Evolutionary conservation across 2,329 filamentous ascomycete genomes (phyloP), one percentile per base, ranked within the genome.

Genomic region (Neocatenulostroma microsporum): DNA sequence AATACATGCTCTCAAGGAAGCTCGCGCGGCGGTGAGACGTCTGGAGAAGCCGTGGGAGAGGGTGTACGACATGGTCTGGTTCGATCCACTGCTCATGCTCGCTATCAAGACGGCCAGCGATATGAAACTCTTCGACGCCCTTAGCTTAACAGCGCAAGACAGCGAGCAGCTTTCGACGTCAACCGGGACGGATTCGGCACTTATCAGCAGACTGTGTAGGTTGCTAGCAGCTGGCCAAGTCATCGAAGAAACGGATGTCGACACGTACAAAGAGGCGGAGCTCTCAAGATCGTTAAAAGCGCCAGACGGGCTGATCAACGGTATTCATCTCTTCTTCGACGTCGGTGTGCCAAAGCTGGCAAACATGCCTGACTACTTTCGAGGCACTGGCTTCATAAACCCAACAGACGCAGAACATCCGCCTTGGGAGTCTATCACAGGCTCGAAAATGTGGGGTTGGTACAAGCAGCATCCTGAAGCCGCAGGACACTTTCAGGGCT

Each of bases 41-140:
- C 34, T 48, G 20, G 41, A 48, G 30, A 30, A 26, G 12, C 44
- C 43, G 3, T 44, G 34, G 36, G 45, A 48, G 34, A 23, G 36
- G 11, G 37, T 46, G 30, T 42, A 44, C 34, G 25, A 42, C 17
- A 10, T 34, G 8, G 30, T 34, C 9, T 41, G 42, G 41, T 28
- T 36, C 14, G 21, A 44, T 5, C 43, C 43, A 3, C 27, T 37
- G 2, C 27, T 36, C 18, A 28, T 36, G 4, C 12, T 36, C 3
- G 14, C 28, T 13, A 15, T 48, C 13, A 41, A 41, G 18, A 32
- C 29, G 4, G 38, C 40, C 6, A 15, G 19, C 10, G 41, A 46
- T 12, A 18, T 48, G 13, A 26, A 40, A 7, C 13, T 46, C 6
- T 48, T 44, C 31, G 14, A 13, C 6, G 23, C 23, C 9, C 23